A percentile compares a stretch with the other conserved stretches of the same genome.
Conservation (phyloP, 441 rosid species). For the Flueggea neowawraea region DNA sequence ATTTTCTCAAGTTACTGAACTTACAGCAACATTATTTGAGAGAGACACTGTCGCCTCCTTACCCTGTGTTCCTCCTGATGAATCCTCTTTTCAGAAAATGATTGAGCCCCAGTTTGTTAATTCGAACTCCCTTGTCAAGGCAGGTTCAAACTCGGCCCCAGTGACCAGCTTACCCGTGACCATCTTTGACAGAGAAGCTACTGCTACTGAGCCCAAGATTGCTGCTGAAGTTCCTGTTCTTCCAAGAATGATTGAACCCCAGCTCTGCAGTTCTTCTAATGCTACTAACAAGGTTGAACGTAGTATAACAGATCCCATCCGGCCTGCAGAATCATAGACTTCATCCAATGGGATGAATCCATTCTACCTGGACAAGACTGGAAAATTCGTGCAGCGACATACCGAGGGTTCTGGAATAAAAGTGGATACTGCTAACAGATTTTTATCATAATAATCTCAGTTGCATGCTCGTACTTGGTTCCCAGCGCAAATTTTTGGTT, state of each 20-base stretch:
- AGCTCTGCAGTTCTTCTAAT: constrained; percentile 20
- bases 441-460: too few species aligned
- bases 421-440: too few species aligned
- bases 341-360: constrained; percentile 2
- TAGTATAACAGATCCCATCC: constrained; percentile 19
- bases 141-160: constrained; percentile 6
- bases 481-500: too few species aligned
- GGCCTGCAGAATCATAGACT: constrained; percentile 16
- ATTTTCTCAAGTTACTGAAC: too few species aligned
- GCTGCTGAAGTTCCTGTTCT: constrained; percentile 1
- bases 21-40: too few species aligned
- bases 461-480: too few species aligned
- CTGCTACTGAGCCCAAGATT: constrained; percentile 11
- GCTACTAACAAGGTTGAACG: constrained; percentile 16
- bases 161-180: constrained; percentile 4
- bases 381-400: too few species aligned
- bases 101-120: too few species aligned
- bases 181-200: constrained; percentile 12
- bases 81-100: constrained; percentile 21
- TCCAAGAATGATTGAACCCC: constrained; percentile 17
- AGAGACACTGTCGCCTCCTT: too few species aligned
- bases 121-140: constrained; percentile 2
- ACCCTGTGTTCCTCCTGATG: constrained; percentile 12
- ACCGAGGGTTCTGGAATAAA: too few species aligned
- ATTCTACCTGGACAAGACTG: too few species aligned